phyloP scores from a whole-genome alignment of 768 basidiomycete genomes.

The Mrakia blollopis region DNA sequence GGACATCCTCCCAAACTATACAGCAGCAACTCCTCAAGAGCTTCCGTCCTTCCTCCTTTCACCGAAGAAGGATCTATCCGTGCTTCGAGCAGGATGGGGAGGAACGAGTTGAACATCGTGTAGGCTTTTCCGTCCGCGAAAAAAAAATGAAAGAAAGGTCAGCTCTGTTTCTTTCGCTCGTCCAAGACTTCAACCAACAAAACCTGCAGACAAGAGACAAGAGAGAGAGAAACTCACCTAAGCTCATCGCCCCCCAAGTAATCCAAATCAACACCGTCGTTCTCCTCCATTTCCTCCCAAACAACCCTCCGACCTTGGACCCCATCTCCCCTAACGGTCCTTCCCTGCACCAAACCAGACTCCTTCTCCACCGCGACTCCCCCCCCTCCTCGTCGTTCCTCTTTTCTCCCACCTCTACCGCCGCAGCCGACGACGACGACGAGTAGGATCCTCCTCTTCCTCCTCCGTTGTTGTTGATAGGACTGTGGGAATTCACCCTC shows the following conservation, averaged over 20 bases:
- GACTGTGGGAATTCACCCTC: slow-evolving; percentile 3
- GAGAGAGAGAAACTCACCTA: slow-evolving; percentile 55
- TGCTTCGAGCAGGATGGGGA: slow-evolving; percentile 78
- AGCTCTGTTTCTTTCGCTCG: not conserved
- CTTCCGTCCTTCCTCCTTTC: slow-evolving; percentile 50
- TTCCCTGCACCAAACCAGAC: not conserved
- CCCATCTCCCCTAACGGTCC: not conserved
- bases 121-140: slow-evolving; percentile 57
- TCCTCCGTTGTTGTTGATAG: not conserved
- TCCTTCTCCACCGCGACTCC: not conserved
- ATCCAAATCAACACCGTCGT: slow-evolving; percentile 77
- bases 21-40: slow-evolving; percentile 78
- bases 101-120: slow-evolving; percentile 89
- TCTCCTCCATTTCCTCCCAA: slow-evolving; percentile 67
- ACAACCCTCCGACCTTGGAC: slow-evolving; percentile 58
- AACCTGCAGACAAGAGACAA: not conserved
- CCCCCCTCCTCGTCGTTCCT: too few species aligned
- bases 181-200: too few species aligned
- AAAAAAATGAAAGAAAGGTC: not conserved
- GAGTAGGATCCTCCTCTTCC: not conserved
- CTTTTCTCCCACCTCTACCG: not conserved
- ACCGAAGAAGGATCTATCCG: slow-evolving; percentile 40
- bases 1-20: slow-evolving; percentile 81
- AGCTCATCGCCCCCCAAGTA: slow-evolving; percentile 67
- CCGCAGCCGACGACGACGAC: too few species aligned